Base-by-base conservation (phyloP, 1,139 yeast genomes). In the Lodderomyces orthopsilosis region DNA sequence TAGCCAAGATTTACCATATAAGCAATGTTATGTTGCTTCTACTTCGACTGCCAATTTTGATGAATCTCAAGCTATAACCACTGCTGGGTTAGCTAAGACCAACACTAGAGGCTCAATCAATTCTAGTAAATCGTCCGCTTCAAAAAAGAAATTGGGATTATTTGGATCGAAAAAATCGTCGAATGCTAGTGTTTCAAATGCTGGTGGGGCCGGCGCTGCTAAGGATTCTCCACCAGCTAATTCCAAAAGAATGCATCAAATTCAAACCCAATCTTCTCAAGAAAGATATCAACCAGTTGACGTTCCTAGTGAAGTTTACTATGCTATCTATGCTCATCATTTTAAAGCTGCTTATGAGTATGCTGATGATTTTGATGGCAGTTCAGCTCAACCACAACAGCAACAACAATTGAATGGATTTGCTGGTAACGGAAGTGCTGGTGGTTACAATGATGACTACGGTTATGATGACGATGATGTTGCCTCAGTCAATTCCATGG, bases 21-120 rank as follows among this genome's bases (percentile, higher is more conserved):
- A 56, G 36, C 70, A 66, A 42, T 62, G 72, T 40, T 71, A 54
- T 47, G 65, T 71, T 26, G 58, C 70, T 10, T 69, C 75, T 8
- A 55, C 58, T 9, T 49, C 61, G 32, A 51, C 58, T 24, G 46
- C 48, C 4, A 55, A 54, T 41, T 51, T 52, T 44, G 55, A 53
- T 37, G 62, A 57, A 22, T 46, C 58, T 13, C 58, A 41, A 27
- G 50, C 41, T 19, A 27, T 47, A 52, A 45, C 56, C 35, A 51
- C 49, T 32, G 54, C 55, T 37, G 63, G 58, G 4, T 57, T 66
- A 44, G 51, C 58, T 17, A 55, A 59, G 46, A 54, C 68, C n/a
- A 51, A 55, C 19, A 58, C 71, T 12, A 57, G 61, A 44, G 54
- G 51, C 24, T 64, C 71, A 12, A 48, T 64, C 19, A 57, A 60